Evolutionary conservation across 352 stramenopile genomes (phyloP), one percentile per base, ranked within the genome.

Genomic region (Halophytophthora batemanensis): DNA sequence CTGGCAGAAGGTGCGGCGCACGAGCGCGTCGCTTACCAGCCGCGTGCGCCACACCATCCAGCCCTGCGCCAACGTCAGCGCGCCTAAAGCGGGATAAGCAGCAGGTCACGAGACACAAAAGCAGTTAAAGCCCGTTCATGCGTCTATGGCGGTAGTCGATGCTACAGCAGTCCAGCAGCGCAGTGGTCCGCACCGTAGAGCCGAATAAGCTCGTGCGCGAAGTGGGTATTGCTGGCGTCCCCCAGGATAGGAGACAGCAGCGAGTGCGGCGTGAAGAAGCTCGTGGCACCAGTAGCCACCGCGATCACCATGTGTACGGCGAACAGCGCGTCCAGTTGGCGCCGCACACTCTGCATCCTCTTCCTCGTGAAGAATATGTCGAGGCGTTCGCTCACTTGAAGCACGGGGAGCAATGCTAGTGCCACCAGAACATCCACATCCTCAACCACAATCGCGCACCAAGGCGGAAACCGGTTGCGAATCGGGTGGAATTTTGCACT

Each of bases 21-120:
- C 71, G 36, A 94, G 69, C 49, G 79, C 81, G 53, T 92, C 84
- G 56, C 82, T 90, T 59, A 94, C 84, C 53, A 91, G 80, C 6
- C 84, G 78, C 37, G 84, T 92, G 45, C 82, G 82, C 81, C 82
- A 92, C 42, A 94, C 84, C 57, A 94, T 82, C 79, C 80, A 94
- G 7, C 79, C 82, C 52, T 94, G 84, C 29, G 81, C 84, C 47
- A 92, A 64, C 37, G 84, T 94, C 42, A 94, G 54, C 15, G 82
- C 79, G 15, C 81, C 82, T 93, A 38, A 14, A 54, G 45, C 3
- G 41, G 14, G 17, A 41, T 10, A 2, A 25, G 49, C 15, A 33
- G 17, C 11, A 23, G 50, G 31, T 14, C 44, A 6, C 23, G 6
- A 31, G 0, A 42, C 11, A 31, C 6, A 52, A 14, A 43, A 47